A percentile compares a stretch with the other conserved stretches of the same genome.
These are phyloP conservation scores for Monosporascus cannonballus DNA, from an alignment of 2,329 filamentous ascomycete genomes.

Conservation along the genomic window DNA sequence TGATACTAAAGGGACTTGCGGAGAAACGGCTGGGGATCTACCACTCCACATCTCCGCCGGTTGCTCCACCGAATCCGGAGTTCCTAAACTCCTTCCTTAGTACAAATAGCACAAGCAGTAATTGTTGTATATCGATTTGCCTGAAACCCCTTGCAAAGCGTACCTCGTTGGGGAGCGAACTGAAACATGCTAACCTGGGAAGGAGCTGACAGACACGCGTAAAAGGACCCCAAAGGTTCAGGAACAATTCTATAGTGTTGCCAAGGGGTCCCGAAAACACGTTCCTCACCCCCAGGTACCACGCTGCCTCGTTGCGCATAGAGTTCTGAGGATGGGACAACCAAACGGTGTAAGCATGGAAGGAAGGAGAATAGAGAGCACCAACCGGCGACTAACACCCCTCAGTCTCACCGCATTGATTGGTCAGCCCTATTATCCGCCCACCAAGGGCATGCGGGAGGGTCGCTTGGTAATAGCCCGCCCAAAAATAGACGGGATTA, in stretches of 20 bases:
- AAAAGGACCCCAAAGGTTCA: neutral
- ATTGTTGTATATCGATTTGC: no score
- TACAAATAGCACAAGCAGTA: no score
- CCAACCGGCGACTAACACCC: neutral
- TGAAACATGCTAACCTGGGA: no score
- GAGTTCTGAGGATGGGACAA: neutral
- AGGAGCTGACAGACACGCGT: neutral
- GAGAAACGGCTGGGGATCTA: no score
- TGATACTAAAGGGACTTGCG: no score
- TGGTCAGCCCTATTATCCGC: conserved; percentile 17
- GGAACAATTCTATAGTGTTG: neutral
- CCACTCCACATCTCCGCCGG: no score
- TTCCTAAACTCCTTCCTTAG: no score
- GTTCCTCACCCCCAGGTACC: neutral
- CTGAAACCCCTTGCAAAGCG: no score
- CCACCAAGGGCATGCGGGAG: conserved; percentile 12
- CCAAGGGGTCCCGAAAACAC: neutral
- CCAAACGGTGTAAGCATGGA: neutral
- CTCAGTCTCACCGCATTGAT: conserved; percentile 3
- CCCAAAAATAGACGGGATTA: conserved; percentile 22
- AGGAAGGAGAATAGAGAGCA: neutral
- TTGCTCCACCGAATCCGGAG: no score
- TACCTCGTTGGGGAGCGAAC: no score
- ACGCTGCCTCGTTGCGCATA: neutral
- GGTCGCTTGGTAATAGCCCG: conserved; percentile 18